These are phyloP conservation scores for Plasmodium berghei DNA, from an alignment of 169 alveolate species.

Conservation along the genomic window DNA sequence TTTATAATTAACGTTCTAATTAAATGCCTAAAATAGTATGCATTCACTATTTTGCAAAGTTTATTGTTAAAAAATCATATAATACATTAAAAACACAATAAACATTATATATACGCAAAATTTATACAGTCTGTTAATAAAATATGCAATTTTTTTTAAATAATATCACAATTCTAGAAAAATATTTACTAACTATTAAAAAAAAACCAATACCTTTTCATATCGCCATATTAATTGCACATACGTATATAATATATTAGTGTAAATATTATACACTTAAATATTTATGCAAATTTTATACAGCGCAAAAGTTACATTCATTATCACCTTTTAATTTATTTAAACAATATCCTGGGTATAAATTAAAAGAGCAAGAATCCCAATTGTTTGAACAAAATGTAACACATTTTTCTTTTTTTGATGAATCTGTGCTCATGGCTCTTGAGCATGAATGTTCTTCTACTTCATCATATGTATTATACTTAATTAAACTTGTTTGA, in stretches of 20 bases:
- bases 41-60: too few species aligned
- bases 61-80: too few species aligned
- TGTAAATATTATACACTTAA: neutral
- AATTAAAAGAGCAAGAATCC: neutral
- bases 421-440: neutral
- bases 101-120: neutral
- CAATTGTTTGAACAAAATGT: neutral
- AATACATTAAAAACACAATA: neutral
- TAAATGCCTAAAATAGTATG: too few species aligned
- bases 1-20: too few species aligned
- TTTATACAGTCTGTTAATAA: too few species aligned
- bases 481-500: neutral
- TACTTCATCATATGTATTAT: neutral
- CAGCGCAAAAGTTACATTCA: constrained; percentile 9
- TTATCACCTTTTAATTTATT: constrained; percentile 2
- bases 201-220: neutral
- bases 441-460: constrained; percentile 14
- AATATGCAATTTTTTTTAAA: too few species aligned
- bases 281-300: neutral
- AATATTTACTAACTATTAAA: neutral
- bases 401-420: constrained; percentile 2
- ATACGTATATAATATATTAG: neutral
- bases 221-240: neutral
- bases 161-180: too few species aligned
- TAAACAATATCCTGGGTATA: constrained; percentile 19